Evolutionary conservation across 768 basidiomycete genomes (phyloP).

Genomic region (Collybia sp.): DNA sequence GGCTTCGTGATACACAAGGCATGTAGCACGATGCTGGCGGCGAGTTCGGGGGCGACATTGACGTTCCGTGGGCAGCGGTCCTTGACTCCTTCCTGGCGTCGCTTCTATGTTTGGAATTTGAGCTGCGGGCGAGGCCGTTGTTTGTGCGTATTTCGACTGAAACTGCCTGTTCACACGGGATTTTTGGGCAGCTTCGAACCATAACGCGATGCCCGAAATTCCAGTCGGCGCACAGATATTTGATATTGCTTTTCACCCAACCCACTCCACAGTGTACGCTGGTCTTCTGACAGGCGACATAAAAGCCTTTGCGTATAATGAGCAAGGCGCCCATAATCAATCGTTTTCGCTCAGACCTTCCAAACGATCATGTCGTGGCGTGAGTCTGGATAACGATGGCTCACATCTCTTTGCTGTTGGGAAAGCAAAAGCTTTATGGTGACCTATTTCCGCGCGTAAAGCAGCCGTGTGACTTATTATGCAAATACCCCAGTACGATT

Average conservation of each 20-base stretch:
- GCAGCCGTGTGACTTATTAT: constrained; percentile 11
- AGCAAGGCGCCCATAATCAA: constrained; percentile 52
- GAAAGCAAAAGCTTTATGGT: constrained; percentile 76
- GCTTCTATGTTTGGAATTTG: too few relatives aligned
- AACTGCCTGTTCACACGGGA: too few relatives aligned
- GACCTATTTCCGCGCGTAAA: background rate
- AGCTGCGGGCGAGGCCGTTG: too few relatives aligned
- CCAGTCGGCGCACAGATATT: constrained; percentile 77
- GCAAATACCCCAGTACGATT: constrained; percentile 42
- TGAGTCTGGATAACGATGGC: constrained; percentile 68
- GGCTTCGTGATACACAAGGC: background rate
- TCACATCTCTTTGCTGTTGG: constrained; percentile 70
- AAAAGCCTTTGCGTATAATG: constrained; percentile 77
- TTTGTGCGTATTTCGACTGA: too few relatives aligned
- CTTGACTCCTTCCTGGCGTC: too few relatives aligned
- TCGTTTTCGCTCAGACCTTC: constrained; percentile 67
- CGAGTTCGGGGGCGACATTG: too few relatives aligned
- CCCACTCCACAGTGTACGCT: constrained; percentile 61
- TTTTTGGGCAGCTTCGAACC: too few relatives aligned
- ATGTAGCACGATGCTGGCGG: too few relatives aligned
- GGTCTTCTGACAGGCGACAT: constrained; percentile 80
- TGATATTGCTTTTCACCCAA: constrained; percentile 86
- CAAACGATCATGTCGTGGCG: constrained; percentile 78
- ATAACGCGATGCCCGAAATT: constrained; percentile 50
- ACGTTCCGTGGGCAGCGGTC: too few relatives aligned